Evolutionary conservation across 345 rosid species (phyloP).

Genomic region (Pistacia atlantica): DNA sequence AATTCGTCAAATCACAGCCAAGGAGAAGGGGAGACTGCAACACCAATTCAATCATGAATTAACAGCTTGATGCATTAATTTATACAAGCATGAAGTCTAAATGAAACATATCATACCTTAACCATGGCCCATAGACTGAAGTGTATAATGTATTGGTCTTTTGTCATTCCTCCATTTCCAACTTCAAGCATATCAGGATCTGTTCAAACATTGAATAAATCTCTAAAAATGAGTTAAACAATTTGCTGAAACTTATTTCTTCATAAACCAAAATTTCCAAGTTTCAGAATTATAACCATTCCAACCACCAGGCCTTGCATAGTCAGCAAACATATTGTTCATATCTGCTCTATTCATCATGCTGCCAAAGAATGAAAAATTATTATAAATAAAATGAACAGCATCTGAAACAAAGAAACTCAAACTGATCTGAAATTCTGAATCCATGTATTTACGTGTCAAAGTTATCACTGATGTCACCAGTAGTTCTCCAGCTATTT

Average conservation of each 20-base stretch:
- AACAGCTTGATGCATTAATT: background rate
- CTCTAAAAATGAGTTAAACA: background rate
- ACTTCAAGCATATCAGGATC: slow-evolving; percentile 99
- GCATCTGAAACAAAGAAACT: background rate
- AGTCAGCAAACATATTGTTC: slow-evolving; percentile 71
- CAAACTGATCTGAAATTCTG: background rate
- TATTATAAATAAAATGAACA: background rate
- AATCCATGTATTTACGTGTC: slow-evolving; percentile 39
- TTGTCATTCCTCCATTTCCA: slow-evolving; percentile 96
- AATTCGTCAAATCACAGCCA: slow-evolving; percentile 77
- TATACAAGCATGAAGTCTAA: background rate
- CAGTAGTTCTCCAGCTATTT: slow-evolving; percentile 94
- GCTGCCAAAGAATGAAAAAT: slow-evolving; percentile 37
- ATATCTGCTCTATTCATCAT: slow-evolving; percentile 65
- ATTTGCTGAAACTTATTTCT: background rate
- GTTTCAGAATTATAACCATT: slow-evolving; percentile 51
- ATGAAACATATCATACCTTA: slow-evolving; percentile 39
- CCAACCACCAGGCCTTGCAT: slow-evolving; percentile 95
- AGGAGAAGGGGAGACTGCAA: slow-evolving; percentile 69
- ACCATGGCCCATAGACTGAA: slow-evolving; percentile 92
- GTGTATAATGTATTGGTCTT: slow-evolving; percentile 77
- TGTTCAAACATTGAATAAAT: slow-evolving; percentile 20
- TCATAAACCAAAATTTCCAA: background rate
- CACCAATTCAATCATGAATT: background rate
- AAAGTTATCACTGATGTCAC: slow-evolving; percentile 72